These are phyloP conservation scores for Citrus sp. DNA, from an alignment of 345 rosid species.

Conservation along the genomic window DNA sequence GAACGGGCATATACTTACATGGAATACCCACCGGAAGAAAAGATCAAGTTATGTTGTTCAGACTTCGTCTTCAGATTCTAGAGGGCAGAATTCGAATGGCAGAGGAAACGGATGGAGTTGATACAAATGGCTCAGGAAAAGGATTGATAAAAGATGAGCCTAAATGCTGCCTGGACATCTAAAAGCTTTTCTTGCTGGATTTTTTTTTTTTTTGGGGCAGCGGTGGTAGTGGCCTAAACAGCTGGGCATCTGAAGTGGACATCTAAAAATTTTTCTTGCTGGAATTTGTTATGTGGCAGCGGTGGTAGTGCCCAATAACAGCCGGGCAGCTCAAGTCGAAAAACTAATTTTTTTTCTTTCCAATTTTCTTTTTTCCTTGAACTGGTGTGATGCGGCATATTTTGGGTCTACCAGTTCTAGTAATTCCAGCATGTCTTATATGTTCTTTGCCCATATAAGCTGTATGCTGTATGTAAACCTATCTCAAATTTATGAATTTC, in stretches of 20 bases:
- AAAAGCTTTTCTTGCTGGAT: neutral
- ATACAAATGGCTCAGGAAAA: neutral
- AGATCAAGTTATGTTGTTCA: constrained; percentile 67
- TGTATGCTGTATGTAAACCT: neutral
- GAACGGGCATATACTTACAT: constrained; percentile 49
- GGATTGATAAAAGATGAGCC: neutral
- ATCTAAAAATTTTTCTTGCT: too few species aligned
- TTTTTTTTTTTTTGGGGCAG: neutral
- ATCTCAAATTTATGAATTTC: neutral
- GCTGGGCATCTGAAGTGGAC: neutral
- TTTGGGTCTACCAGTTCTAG: neutral
- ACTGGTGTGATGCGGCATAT: constrained; percentile 1
- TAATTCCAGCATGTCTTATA: neutral
- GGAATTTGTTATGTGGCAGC: too few species aligned
- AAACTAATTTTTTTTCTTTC: too few species aligned
- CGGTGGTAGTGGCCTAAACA: neutral
- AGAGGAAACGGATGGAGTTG: constrained; percentile 47
- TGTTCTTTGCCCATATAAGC: neutral
- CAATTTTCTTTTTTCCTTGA: neutral
- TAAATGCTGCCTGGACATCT: neutral
- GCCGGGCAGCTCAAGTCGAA: neutral
- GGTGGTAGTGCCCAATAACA: too few species aligned
- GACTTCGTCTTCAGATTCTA: constrained; percentile 73
- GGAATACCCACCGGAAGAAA: constrained; percentile 87
- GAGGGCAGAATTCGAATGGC: constrained; percentile 65